Conservation (phyloP, 768 basidiomycete genomes). For the Lactarius vividus region DNA sequence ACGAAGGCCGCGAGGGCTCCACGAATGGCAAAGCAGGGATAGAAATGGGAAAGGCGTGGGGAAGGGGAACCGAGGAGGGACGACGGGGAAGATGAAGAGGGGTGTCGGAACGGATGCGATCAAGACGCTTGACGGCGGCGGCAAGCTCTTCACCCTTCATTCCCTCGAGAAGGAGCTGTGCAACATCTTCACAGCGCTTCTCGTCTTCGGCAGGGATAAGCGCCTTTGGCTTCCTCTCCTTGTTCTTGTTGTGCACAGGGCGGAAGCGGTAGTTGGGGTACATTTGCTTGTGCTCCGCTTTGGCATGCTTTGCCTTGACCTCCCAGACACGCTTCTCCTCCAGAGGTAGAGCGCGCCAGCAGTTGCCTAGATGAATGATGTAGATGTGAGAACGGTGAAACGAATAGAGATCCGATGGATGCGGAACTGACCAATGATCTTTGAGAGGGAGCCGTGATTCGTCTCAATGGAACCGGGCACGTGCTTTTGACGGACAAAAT, state of each 20-base stretch:
- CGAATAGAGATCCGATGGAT: not conserved
- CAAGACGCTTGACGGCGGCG: slow-evolving; percentile 27
- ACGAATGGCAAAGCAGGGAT: slow-evolving; percentile 26
- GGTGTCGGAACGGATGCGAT: slow-evolving; percentile 24
- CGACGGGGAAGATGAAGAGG: slow-evolving; percentile 25
- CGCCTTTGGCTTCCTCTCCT: slow-evolving; percentile 36
- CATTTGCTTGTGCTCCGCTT: slow-evolving; percentile 63
- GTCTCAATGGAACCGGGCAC: slow-evolving; percentile 51
- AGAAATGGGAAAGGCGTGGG: slow-evolving; percentile 23
- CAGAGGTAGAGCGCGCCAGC: slow-evolving; percentile 67
- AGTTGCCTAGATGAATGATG: slow-evolving; percentile 37
- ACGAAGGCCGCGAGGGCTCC: slow-evolving; percentile 19
- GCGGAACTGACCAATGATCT: slow-evolving; percentile 41
- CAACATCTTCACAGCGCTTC: slow-evolving; percentile 28
- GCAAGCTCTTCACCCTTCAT: slow-evolving; percentile 30
- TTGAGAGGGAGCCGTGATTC: slow-evolving; percentile 48
- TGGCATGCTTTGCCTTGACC: slow-evolving; percentile 65
- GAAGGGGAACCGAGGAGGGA: slow-evolving; percentile 27
- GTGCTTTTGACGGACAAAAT: slow-evolving; percentile 42
- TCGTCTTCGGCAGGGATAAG: slow-evolving; percentile 25
- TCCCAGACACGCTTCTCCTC: slow-evolving; percentile 76
- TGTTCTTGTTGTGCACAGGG: slow-evolving; percentile 47
- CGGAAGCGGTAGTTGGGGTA: slow-evolving; percentile 64
- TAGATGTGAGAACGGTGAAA: not conserved
- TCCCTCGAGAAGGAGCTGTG: slow-evolving; percentile 27